Evolutionary conservation across 495 filamentous ascomycete genomes (phyloP).

Genomic region (Penicillium robsamsonii): DNA sequence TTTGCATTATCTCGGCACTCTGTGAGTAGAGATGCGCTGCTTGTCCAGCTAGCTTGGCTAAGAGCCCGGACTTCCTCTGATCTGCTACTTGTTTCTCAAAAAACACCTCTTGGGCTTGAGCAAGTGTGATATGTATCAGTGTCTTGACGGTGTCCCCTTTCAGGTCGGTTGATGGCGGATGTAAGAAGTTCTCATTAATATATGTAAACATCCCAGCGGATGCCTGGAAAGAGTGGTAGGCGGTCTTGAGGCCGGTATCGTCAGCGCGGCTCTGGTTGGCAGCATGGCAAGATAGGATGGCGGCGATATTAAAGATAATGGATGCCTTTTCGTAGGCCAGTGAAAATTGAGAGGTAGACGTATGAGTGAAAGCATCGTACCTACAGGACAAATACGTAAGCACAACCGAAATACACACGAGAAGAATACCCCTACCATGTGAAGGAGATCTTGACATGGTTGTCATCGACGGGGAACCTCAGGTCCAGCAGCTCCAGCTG

Average conservation of each 20-base stretch:
- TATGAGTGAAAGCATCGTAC: constrained; percentile 98
- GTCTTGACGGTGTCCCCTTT: constrained; percentile 95
- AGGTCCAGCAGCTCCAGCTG: constrained; percentile 93
- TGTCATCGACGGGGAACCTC: constrained; percentile 95
- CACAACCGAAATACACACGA: neutral
- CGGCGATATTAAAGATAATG: constrained; percentile 99
- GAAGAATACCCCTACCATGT: constrained; percentile 68
- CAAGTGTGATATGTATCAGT: constrained; percentile 86
- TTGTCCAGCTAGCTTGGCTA: constrained; percentile 91
- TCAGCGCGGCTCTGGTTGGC: constrained; percentile 89
- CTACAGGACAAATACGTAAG: constrained; percentile 43
- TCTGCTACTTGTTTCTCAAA: constrained; percentile 94
- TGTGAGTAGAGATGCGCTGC: constrained; percentile 85
- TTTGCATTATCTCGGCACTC: constrained; percentile 83
- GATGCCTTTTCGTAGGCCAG: constrained; percentile 98
- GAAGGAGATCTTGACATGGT: constrained; percentile 97
- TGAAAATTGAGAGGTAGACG: constrained; percentile 91
- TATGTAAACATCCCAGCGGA: constrained; percentile 99
- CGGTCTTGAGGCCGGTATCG: constrained; percentile 88
- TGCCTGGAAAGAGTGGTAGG: constrained; percentile 97
- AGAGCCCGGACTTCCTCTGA: constrained; percentile 85
- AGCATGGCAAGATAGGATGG: constrained; percentile 93
- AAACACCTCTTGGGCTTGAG: constrained; percentile 95
- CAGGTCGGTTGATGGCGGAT: constrained; percentile 91
- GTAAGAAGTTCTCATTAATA: constrained; percentile 98